Evolutionary conservation across 2,329 filamentous ascomycete genomes (phyloP), one percentile per base, ranked within the genome.

Genomic region (Xylariomycetidae sp.): DNA sequence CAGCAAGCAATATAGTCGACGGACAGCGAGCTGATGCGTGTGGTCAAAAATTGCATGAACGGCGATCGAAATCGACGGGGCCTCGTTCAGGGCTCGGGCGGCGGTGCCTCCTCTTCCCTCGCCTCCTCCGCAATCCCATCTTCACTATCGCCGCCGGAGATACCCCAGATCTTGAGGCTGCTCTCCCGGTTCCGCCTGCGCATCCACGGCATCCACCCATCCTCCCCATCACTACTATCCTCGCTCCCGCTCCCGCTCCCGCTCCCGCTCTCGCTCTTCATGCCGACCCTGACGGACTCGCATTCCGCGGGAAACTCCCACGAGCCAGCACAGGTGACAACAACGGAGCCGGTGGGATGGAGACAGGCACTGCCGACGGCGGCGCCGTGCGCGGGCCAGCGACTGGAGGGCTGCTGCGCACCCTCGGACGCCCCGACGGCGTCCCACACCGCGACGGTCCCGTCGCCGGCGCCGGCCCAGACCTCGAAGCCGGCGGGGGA

Each of bases 391-490:
- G 64, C 64, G 14, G 58, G 46, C 67, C 71, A 77, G n/a, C 52
- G 49, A 71, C 72, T 76, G 0, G 61, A 55, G 4, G 65, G 62
- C 17, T 59, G 49, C 15, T 63, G 49, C 6, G 60, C 56, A 12
- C 73, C 74, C 27, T 61, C 64, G 3, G 41, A 44, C 24, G 52
- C 57, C 17, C 76, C 75, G 0, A 78, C 68, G 9, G 63, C 63
- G 26, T 80, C 72, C 70, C 74, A 82, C 6, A 79, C 67, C 27
- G 63, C 62, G n/a, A 78, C 69, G 3, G 56, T 49, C 2, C 78
- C 76, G 39, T 68, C 60, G 26, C 65, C 61, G 1, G 70, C 67
- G 2, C 77, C 78, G 5, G 72, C 72, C 77, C 77, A 82, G 28
- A 81, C 64, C 51, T 82, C 78, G 40, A 76, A 77, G 2, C 59